phyloP scores from a whole-genome alignment of 306 rosid genomes.

The Ziziphus jujuba region DNA sequence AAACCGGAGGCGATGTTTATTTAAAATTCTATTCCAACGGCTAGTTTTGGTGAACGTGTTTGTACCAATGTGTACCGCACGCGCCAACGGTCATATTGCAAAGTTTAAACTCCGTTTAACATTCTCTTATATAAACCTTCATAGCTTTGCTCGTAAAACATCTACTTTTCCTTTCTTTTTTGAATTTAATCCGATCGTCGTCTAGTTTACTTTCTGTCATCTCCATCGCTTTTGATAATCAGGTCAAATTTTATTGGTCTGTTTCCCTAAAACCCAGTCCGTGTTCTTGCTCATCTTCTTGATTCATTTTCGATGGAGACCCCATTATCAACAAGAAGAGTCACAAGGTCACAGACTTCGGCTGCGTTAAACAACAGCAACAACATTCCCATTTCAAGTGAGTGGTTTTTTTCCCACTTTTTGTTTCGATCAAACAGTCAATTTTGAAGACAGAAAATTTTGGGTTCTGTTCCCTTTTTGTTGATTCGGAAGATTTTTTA shows the following conservation, averaged over 20 bases:
- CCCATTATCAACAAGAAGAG: conserved; percentile 76
- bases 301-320: conserved; percentile 65
- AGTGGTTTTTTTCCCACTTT: conserved; percentile 25
- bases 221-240: conserved; percentile 1
- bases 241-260: neutral
- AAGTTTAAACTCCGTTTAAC: conserved; percentile 19
- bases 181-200: neutral
- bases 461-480: neutral
- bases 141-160: neutral
- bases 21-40: conserved; percentile 52
- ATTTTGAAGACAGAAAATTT: neutral
- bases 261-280: neutral
- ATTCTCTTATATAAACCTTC: conserved; percentile 36
- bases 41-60: conserved; percentile 38
- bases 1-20: neutral
- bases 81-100: conserved; percentile 85
- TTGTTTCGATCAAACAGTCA: neutral
- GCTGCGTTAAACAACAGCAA: conserved; percentile 20
- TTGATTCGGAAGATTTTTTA: neutral
- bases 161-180: neutral
- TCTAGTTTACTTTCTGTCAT: neutral
- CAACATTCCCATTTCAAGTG: conserved; percentile 61
- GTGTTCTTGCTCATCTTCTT: neutral
- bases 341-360: conserved; percentile 67
- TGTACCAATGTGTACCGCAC: conserved; percentile 10